phyloP scores from a whole-genome alignment of 106 monocot genomes.

The Xerophyta viscosa region DNA sequence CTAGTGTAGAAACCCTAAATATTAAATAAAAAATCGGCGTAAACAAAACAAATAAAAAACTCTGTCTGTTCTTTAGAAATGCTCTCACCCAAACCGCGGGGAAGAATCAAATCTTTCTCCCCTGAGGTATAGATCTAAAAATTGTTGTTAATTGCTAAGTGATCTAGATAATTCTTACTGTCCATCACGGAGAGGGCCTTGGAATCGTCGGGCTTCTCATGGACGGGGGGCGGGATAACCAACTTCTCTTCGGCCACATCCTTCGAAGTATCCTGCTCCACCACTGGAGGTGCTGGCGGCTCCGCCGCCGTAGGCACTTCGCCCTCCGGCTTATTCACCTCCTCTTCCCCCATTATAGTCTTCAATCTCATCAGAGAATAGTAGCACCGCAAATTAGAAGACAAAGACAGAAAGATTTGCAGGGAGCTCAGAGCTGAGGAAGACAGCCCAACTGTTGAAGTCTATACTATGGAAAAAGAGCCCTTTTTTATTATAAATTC shows the following conservation, averaged over 20 bases:
- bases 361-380: not conserved
- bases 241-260: constrained; percentile 57
- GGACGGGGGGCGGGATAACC: constrained; percentile 27
- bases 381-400: not conserved
- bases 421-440: not conserved
- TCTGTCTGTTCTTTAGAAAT: no score
- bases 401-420: not conserved
- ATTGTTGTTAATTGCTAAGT: no score
- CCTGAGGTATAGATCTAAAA: no score
- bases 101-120: no score
- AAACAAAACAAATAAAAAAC: no score
- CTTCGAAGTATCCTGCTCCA: constrained; percentile 20
- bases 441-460: no score
- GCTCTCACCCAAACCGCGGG: no score
- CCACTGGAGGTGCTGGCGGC: not conserved
- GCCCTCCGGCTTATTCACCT: constrained; percentile 24
- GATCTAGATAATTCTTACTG: constrained; percentile 10
- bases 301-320: constrained; percentile 14
- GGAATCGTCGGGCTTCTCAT: constrained; percentile 35
- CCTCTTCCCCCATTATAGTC: constrained; percentile 23
- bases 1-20: no score
- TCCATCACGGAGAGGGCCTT: constrained; percentile 46
- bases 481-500: no score
- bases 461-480: no score
- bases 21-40: no score